Evolutionary conservation across 2,329 filamentous ascomycete genomes (phyloP), one percentile per base, ranked within the genome.

Genomic region (Madurella fahalii): DNA sequence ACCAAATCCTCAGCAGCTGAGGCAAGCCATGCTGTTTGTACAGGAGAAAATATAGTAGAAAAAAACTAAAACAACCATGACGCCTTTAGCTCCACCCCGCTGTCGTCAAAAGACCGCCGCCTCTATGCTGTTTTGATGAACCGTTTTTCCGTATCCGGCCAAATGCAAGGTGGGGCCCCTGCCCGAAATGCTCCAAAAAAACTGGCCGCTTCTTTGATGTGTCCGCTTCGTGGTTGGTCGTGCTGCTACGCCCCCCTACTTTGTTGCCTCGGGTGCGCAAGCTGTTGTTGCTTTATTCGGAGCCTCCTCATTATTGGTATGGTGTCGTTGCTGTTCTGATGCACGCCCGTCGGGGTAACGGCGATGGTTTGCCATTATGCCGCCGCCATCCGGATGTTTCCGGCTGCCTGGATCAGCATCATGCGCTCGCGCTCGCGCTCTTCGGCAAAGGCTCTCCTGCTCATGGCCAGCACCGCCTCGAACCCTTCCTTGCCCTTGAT

Each of bases 391-490:
- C 61, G 57, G 54, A 71, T 70, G 55, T 69, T 66, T 16, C 51
- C 58, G 40, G 65, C 63, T 48, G 61, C 61, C 53, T 67, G 65
- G 37, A 72, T 52, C 44, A 62, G 45, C 56, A 58, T 67, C 68
- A 61, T 55, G 49, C 63, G 63, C 65, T 81, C 78, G 58, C 82
- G 78, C 69, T 89, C 87, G 71, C 85, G 83, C 75, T 97, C 90
- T 78, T 96, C 90, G 53, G 89, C 87, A 67, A 96, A 97, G 1
- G 92, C 92, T 67, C 89, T 83, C 62, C 93, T 79, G 72, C 90
- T 95, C 86, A 96, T 96, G 69, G 90, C 89, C 32, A 99, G 80
- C 9, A 99, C 94, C 59, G 87, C 84, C 77, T 99, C 94, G 69
- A 99, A 99, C 1, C 94, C 94, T 72, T 97, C 92, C 61, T 88